phyloP scores from a whole-genome alignment of 306 rosid genomes.

The Rosa chinensis region DNA sequence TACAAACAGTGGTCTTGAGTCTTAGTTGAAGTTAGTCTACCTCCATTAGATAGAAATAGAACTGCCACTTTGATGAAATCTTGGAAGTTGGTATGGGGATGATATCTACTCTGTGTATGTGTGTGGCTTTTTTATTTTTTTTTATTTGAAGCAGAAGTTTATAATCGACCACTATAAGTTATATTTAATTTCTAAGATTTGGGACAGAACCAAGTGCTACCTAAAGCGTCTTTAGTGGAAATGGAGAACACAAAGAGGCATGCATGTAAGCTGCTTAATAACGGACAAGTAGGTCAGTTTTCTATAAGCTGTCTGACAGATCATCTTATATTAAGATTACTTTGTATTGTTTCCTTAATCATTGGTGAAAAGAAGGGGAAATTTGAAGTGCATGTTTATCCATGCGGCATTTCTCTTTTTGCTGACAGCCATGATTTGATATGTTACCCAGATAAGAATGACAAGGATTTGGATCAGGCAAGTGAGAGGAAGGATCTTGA shows the following conservation, averaged over 20 bases:
- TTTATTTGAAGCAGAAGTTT: background rate
- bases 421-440: slow-evolving; percentile 35
- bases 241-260: slow-evolving; percentile 37
- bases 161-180: slow-evolving; percentile 3
- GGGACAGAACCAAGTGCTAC: slow-evolving; percentile 70
- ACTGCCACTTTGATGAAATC: background rate
- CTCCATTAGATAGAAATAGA: background rate
- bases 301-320: slow-evolving; percentile 25
- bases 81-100: background rate
- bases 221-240: slow-evolving; percentile 32
- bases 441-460: slow-evolving; percentile 44
- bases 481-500: slow-evolving; percentile 43
- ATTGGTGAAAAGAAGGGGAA: slow-evolving; percentile 5
- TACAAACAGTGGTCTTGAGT: background rate
- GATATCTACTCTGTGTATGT: background rate
- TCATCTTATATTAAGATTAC: slow-evolving; percentile 13
- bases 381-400: slow-evolving; percentile 6
- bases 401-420: background rate
- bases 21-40: background rate
- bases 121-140: background rate
- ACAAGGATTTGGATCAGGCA: slow-evolving; percentile 33
- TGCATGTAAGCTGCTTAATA: slow-evolving; percentile 28
- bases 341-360: background rate
- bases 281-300: slow-evolving; percentile 47
- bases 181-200: slow-evolving; percentile 19